Percentiles rank a stretch among this genome's conserved stretches.
Conservation (phyloP, 192 early-diverging fungal genomes). For the Coemansia sp. region DNA sequence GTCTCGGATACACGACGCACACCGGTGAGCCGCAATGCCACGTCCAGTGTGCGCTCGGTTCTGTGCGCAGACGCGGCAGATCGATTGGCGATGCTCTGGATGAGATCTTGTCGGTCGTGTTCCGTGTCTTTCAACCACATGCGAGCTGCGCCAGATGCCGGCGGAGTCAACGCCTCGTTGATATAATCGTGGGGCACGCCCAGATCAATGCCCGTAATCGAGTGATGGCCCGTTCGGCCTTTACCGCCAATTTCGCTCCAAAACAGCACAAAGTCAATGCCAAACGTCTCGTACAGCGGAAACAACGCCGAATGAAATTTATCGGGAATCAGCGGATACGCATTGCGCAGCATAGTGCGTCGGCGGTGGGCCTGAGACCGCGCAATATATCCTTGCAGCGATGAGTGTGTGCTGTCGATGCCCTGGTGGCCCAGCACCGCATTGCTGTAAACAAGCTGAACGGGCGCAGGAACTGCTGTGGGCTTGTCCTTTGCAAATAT, state of each 20-base stretch:
- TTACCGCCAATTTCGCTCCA: conserved; percentile 58
- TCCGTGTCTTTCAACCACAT: conserved; percentile 43
- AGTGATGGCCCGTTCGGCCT: conserved; percentile 73
- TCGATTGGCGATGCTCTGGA: conserved; percentile 32
- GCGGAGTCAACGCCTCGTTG: conserved; percentile 53
- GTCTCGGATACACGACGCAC: background rate
- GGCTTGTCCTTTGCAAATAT: conserved; percentile 45
- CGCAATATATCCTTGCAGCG: conserved; percentile 67
- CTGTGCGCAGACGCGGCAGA: conserved; percentile 9
- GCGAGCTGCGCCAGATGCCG: conserved; percentile 50
- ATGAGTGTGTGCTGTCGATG: conserved; percentile 60
- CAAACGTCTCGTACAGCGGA: conserved; percentile 81
- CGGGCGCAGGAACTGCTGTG: conserved; percentile 14
- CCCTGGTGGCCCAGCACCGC: conserved; percentile 51
- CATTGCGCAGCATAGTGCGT: conserved; percentile 58
- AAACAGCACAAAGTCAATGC: conserved; percentile 84
- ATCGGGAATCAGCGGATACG: conserved; percentile 68
- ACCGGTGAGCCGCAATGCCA: conserved; percentile 13
- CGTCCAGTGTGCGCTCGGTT: conserved; percentile 37
- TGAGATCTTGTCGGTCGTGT: conserved; percentile 39
- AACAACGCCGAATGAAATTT: conserved; percentile 65
- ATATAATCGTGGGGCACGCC: conserved; percentile 74
- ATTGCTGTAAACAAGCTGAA: conserved; percentile 44
- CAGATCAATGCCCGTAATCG: conserved; percentile 89
- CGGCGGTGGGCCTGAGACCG: conserved; percentile 76